These are phyloP conservation scores for Trametes sp. DNA, from an alignment of 1,284 basidiomycete species.

Conservation along the genomic window DNA sequence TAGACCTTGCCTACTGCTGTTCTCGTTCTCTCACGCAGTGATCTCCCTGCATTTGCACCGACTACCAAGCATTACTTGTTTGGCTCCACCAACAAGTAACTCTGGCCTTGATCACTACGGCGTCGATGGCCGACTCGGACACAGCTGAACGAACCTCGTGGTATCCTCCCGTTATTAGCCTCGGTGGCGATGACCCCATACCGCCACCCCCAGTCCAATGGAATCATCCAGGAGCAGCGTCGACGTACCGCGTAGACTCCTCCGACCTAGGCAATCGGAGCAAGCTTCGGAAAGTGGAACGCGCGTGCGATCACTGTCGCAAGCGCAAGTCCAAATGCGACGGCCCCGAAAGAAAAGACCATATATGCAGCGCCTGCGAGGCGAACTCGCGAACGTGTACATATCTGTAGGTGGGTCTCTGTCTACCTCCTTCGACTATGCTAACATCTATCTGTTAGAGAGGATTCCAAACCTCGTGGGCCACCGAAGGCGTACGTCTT, in stretches of 20 bases:
- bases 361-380: constrained; percentile 75
- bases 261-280: constrained; percentile 21
- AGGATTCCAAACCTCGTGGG: constrained; percentile 79
- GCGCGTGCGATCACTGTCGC: constrained; percentile 73
- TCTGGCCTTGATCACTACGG: too few species aligned
- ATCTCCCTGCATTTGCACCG: too few species aligned
- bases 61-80: too few species aligned
- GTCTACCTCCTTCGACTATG: neutral
- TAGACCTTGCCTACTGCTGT: too few species aligned
- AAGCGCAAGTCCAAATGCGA: constrained; percentile 74
- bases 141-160: too few species aligned
- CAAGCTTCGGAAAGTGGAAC: constrained; percentile 64
- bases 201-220: neutral
- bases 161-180: constrained; percentile 5
- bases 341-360: constrained; percentile 62
- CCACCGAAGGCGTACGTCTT: constrained; percentile 78
- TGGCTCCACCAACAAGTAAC: too few species aligned
- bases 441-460: constrained; percentile 48
- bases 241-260: constrained; percentile 17
- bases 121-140: too few species aligned
- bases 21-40: too few species aligned
- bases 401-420: constrained; percentile 73
- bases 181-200: neutral
- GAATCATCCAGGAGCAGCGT: neutral
- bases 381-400: constrained; percentile 71